Evolutionary conservation across 305 asterid species (phyloP), one percentile per base, ranked within the genome.

Genomic region (Ilex paraguariensis): DNA sequence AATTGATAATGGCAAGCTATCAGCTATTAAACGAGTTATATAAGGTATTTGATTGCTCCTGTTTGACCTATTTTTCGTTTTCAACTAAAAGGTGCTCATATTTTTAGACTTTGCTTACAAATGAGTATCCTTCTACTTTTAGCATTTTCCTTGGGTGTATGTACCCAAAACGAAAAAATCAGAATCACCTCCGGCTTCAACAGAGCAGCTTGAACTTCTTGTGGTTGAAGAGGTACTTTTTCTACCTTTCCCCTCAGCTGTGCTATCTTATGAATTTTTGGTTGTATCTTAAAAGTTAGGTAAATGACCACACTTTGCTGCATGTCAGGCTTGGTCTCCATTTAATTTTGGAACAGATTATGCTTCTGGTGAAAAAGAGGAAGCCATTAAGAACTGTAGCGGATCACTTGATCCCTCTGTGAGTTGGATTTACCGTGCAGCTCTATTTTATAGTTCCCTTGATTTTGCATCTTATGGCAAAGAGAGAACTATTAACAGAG

Each of bases 321-420:
- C 66, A 55, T 84, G 53, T 69, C 84, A 92, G 97, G 95, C 84
- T 51, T 92, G 95, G 96, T 61, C 66, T 63, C 97, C 98, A 53
- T 87, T 92, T 76, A 59, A 59, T 79, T 66, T 81, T 64, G 82
- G 85, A 53, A 33, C 64, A 77, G 86, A 84, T 32, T 46, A 13
- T 66, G 59, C 69, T 60, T 9, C 54, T 56, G 75, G 68, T 66
- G 81, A 77, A 8, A 36, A 36, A 72, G 80, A 66, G 45, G 82
- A 70, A 63, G 61, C 73, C 33, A 63, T 51, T 31, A 74, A 64
- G 70, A 66, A 44, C 49, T 68, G 82, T 61, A 69, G 73, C 67
- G 71, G 66, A 71, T 75, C 72, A 54, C 60, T 91, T 70, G 91
- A 84, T 67, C 61, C 88, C 69, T 60, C 56, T 78, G 96, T 91